Base-by-base conservation (phyloP, 2,329 filamentous ascomycete genomes). In the Acephala macrosclerotiorum region DNA sequence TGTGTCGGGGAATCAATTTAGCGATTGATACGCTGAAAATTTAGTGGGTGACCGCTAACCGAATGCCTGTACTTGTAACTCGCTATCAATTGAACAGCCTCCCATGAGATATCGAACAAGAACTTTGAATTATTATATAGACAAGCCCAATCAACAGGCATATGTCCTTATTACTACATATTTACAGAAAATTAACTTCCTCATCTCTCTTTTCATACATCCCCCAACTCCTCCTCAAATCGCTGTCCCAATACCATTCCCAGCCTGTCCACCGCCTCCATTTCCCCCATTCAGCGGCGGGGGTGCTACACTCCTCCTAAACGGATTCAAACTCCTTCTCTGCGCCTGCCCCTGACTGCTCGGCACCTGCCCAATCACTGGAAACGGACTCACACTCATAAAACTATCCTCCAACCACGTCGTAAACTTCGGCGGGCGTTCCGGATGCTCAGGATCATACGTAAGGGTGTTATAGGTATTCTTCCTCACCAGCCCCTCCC, bases 391-490 rank as follows among this genome's bases (percentile, higher is more conserved):
- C 47, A 63, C 58, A 20, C 35, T 59, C 40, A 56, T 38, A 49
- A 58, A 66, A 25, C 60, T 63, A 11, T 66, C 58, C 16, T 63
- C 63, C 42, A 64, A 42, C 63, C 64, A 67, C 25, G 65, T 68
- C 7, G 64, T 64, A 55, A 70, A 69, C 22, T 61, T 58, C 6
- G 68, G 68, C 14, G 68, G 68, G 5, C 42, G 49, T 45, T 66
- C 64, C 4, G 68, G 68, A 29, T 67, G 63, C 56, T 70, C 68
- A 20, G 63, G 42, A 49, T 70, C 68, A 40, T 70, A 70, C 0
- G 61, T 67, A 16, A 70, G 40, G 0, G 68, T 68, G 49, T 66
- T 68, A 33, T 66, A 42, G 0, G 68, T 68, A 55, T 66, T 68
- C 40, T 66, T 68, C 56, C 66, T 59, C 16, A 63, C 51, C 42